These are phyloP conservation scores for Trichomonascaceae sp. DNA, from an alignment of 1,139 yeast species.

Conservation along the genomic window DNA sequence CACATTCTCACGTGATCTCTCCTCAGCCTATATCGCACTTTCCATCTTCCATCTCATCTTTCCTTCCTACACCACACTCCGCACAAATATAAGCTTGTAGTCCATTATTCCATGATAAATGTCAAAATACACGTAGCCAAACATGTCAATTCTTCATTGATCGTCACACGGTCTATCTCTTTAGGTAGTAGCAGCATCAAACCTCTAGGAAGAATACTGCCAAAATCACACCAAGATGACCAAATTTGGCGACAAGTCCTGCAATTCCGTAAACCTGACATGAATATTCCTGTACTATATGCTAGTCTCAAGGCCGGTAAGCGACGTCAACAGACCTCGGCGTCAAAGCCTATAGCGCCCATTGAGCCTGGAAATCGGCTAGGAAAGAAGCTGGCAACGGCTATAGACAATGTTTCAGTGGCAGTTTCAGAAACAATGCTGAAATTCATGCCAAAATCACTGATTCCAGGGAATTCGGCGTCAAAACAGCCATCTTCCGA, in stretches of 20 bases:
- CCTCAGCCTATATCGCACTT: background rate
- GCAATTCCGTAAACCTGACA: slow-evolving; percentile 8
- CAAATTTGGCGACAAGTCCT: slow-evolving; percentile 6
- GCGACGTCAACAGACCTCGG: background rate
- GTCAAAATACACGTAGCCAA: background rate
- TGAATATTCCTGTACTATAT: slow-evolving; percentile 8
- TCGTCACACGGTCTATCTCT: background rate
- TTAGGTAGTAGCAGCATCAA: background rate
- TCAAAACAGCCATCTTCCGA: background rate
- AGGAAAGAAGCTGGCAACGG: slow-evolving; percentile 2
- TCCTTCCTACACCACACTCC: background rate
- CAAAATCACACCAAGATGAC: slow-evolving; percentile 4
- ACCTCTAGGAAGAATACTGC: slow-evolving; percentile 7
- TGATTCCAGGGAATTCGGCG: background rate
- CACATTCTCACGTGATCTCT: background rate
- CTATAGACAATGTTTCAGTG: slow-evolving; percentile 5
- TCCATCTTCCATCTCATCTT: background rate
- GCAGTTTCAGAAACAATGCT: slow-evolving; percentile 5
- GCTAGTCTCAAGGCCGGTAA: slow-evolving; percentile 1
- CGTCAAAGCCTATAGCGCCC: slow-evolving; percentile 1
- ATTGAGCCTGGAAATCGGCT: background rate
- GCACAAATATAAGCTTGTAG: background rate
- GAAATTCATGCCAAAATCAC: background rate
- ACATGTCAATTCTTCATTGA: background rate
- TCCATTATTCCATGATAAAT: background rate